Conservation (phyloP, 345 rosid species). For the Carallia pectinifolia region DNA sequence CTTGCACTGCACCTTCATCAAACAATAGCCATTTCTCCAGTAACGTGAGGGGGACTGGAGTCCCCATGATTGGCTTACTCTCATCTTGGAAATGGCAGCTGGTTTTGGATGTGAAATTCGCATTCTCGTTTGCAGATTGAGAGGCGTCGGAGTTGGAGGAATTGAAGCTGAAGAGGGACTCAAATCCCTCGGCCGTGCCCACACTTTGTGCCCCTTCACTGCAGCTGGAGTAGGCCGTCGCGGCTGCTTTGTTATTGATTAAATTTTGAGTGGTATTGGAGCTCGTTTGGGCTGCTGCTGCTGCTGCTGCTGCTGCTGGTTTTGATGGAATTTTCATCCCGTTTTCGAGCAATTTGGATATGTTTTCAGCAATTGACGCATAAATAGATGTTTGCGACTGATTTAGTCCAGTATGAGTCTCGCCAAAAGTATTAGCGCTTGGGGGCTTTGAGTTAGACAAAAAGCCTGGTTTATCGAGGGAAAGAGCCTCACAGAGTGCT, state of each 20-base stretch:
- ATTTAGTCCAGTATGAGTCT: neutral
- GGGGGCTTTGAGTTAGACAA: conserved; percentile 18
- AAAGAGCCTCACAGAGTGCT: conserved; percentile 75
- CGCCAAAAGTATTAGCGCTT: neutral
- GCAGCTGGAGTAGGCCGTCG: conserved; percentile 23
- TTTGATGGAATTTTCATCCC: conserved; percentile 46
- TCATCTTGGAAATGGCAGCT: conserved; percentile 45
- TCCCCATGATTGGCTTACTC: conserved; percentile 34
- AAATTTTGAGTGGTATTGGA: conserved; percentile 32
- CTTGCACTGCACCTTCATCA: conserved; percentile 50
- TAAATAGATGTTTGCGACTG: conserved; percentile 30
- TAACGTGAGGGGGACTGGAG: conserved; percentile 44
- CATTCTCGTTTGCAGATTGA: conserved; percentile 34
- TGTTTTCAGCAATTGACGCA: conserved; percentile 67
- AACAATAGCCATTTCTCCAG: conserved; percentile 65
- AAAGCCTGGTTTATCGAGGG: conserved; percentile 45
- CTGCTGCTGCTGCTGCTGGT: too few relatives aligned
- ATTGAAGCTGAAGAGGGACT: conserved; percentile 44
- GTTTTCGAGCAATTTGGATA: conserved; percentile 60
- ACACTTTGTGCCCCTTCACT: conserved; percentile 27
- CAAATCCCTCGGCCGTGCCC: conserved; percentile 32
- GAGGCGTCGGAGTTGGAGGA: conserved; percentile 45
- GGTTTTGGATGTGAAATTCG: conserved; percentile 17
- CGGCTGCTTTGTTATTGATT: neutral
- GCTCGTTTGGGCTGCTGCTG: conserved; percentile 13